These are phyloP conservation scores for Cladophialophora chaetospira DNA, from an alignment of 2,329 filamentous ascomycete genomes.

Conservation along the genomic window DNA sequence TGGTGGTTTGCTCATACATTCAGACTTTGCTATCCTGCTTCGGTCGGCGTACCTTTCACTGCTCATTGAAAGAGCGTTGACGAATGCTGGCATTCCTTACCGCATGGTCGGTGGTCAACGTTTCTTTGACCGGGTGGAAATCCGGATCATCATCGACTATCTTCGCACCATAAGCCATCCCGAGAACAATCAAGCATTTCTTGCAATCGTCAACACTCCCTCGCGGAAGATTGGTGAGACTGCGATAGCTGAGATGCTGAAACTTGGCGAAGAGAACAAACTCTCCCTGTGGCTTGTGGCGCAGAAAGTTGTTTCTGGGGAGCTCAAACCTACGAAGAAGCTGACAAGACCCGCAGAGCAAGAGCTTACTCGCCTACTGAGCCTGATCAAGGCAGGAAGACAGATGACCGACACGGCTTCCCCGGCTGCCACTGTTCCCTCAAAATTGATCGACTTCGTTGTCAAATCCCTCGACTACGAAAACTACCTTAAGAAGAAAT, in stretches of 20 bases:
- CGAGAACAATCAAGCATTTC: constrained; percentile 81
- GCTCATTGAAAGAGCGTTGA: constrained; percentile 80
- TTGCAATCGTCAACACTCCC: constrained; percentile 82
- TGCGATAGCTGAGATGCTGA: constrained; percentile 72
- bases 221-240: constrained; percentile 77
- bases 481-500: constrained; percentile 70
- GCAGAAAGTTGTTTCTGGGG: constrained; percentile 58
- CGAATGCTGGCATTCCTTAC: constrained; percentile 80
- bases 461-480: constrained; percentile 70
- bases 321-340: constrained; percentile 54
- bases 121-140: constrained; percentile 89
- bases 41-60: constrained; percentile 80
- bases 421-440: constrained; percentile 37
- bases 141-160: constrained; percentile 86
- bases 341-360: constrained; percentile 58
- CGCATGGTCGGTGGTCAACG: constrained; percentile 88
- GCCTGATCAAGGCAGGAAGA: constrained; percentile 60
- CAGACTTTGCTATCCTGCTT: constrained; percentile 85
- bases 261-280: constrained; percentile 71
- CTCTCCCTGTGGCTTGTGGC: constrained; percentile 77
- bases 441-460: constrained; percentile 58
- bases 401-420: constrained; percentile 51
- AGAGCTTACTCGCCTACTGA: constrained; percentile 60
- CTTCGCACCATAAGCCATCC: constrained; percentile 81
- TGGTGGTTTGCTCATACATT: constrained; percentile 69